Conservation (phyloP, 768 basidiomycete genomes). For the Boletus reticuloceps region DNA sequence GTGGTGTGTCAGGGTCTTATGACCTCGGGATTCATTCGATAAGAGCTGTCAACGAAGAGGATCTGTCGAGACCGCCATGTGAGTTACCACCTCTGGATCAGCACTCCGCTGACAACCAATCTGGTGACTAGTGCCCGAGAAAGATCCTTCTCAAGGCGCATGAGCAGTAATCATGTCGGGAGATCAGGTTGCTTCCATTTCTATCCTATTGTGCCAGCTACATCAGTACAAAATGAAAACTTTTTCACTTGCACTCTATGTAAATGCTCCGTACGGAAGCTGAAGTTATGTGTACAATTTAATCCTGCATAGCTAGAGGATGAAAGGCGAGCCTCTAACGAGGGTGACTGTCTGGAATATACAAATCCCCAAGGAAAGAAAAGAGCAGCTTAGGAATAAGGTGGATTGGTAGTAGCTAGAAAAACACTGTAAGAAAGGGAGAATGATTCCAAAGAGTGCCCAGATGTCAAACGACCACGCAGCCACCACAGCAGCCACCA, state of each 20-base stretch:
- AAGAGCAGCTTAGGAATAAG: conserved; percentile 8
- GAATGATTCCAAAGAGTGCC: not conserved
- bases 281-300: conserved; percentile 28
- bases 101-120: not conserved
- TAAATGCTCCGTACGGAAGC: conserved; percentile 5
- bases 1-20: conserved; percentile 68
- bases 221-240: conserved; percentile 1
- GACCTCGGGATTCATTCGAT: conserved; percentile 84
- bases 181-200: no score
- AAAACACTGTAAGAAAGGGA: conserved; percentile 6
- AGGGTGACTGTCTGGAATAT: conserved; percentile 6
- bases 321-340: conserved; percentile 3
- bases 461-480: conserved; percentile 50
- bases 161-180: conserved; percentile 8
- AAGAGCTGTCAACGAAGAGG: conserved; percentile 76
- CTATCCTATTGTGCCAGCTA: not conserved
- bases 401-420: not conserved
- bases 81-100: conserved; percentile 9
- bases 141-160: conserved; percentile 22
- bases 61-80: conserved; percentile 38
- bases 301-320: conserved; percentile 5
- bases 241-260: not conserved
- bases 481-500: conserved; percentile 64
- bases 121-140: conserved; percentile 21
- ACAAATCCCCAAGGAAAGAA: conserved; percentile 10